Evolutionary conservation across 2,329 filamentous ascomycete species (phyloP).

Genomic region (Colletotrichum sojae): DNA sequence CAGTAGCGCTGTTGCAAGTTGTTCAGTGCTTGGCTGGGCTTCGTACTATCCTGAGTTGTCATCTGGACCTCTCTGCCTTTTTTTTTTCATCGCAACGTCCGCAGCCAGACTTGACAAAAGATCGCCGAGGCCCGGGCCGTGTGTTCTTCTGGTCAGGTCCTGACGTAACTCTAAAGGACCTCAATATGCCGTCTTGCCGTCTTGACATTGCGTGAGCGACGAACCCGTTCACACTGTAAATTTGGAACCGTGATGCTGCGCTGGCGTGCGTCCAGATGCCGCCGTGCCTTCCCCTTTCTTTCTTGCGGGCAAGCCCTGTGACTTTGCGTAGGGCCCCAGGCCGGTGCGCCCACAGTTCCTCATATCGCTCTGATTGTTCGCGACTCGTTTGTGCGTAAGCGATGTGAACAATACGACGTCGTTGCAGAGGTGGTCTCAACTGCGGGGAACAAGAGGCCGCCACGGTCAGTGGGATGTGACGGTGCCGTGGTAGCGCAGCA

Average conservation of each 20-base stretch:
- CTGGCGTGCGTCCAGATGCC: slow-evolving; percentile 1
- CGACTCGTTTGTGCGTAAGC: slow-evolving; percentile 34
- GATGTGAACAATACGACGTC: slow-evolving; percentile 38
- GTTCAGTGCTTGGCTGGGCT: slow-evolving; percentile 11
- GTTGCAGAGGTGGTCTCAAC: slow-evolving; percentile 28
- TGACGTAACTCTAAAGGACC: slow-evolving; percentile 24
- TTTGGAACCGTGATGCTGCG: slow-evolving; percentile 4
- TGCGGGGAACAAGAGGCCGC: slow-evolving; percentile 24
- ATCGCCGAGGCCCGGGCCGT: slow-evolving; percentile 21
- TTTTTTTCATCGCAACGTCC: not conserved
- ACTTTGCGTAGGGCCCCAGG: slow-evolving; percentile 1
- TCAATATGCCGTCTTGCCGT: not conserved
- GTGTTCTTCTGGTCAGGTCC: slow-evolving; percentile 16
- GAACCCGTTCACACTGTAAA: slow-evolving; percentile 4
- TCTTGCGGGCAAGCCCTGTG: slow-evolving; percentile 3
- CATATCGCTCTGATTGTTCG: slow-evolving; percentile 11
- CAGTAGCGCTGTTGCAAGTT: not conserved
- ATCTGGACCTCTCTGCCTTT: not conserved
- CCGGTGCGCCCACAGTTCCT: slow-evolving; percentile 9
- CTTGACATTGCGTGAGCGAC: not conserved
- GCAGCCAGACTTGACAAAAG: not conserved
- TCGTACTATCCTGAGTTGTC: not conserved
- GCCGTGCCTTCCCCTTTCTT: not conserved
- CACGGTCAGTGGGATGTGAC: slow-evolving; percentile 23
- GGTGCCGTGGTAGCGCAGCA: slow-evolving; percentile 14